Conservation (phyloP, 108 stramenopile genomes). For the Asterionellopsis glacialis region DNA sequence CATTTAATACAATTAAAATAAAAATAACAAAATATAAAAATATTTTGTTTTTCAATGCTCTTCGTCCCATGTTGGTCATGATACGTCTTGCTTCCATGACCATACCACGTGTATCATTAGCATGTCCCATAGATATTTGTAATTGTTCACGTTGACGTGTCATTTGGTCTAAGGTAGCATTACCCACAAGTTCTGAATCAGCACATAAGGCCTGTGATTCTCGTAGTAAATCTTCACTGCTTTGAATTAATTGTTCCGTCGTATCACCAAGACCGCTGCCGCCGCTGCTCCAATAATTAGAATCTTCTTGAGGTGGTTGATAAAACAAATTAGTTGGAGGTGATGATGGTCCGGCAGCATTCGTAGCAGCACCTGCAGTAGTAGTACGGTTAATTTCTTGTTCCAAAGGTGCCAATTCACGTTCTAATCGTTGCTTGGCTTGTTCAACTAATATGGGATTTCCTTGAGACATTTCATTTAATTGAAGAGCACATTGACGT, state of each 20-base stretch:
- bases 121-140: slow-evolving; percentile 8
- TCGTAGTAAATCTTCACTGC: slow-evolving; percentile 65
- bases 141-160: slow-evolving; percentile 75
- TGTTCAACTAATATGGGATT: not conserved
- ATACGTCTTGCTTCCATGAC: too few species aligned
- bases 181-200: slow-evolving; percentile 74
- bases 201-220: slow-evolving; percentile 63
- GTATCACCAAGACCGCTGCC: slow-evolving; percentile 4
- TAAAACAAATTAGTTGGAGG: slow-evolving; percentile 36
- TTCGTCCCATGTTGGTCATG: slow-evolving; percentile 28
- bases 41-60: slow-evolving; percentile 59
- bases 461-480: too few species aligned
- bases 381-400: slow-evolving; percentile 36
- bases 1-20: slow-evolving; percentile 47
- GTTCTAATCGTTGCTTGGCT: slow-evolving; percentile 47
- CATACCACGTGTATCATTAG: too few species aligned
- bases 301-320: slow-evolving; percentile 23
- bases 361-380: not conserved
- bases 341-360: not conserved
- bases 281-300: slow-evolving; percentile 2
- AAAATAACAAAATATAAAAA: slow-evolving; percentile 57
- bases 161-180: slow-evolving; percentile 54
- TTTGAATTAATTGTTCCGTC: slow-evolving; percentile 46
- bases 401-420: slow-evolving; percentile 59
- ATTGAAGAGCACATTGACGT: slow-evolving; percentile 34